phyloP scores from a whole-genome alignment of 192 early-diverging fungal genomes.

The Podila clonocystis region DNA sequence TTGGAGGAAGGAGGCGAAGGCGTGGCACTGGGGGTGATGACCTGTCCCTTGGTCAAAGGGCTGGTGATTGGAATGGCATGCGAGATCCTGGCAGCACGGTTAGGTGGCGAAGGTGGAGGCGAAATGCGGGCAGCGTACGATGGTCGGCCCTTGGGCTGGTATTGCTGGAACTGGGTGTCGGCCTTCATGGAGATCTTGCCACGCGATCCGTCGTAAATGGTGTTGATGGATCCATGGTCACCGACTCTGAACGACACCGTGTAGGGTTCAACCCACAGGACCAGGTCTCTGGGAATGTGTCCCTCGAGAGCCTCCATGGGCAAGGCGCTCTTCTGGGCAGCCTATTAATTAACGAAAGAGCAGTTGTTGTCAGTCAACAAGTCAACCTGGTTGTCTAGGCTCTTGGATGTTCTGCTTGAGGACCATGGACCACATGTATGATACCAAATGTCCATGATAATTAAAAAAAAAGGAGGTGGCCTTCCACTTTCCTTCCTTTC shows the following conservation, averaged over 20 bases:
- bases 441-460: no score
- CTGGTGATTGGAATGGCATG: conserved; percentile 37
- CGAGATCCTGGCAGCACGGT: conserved; percentile 19
- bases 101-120: conserved; percentile 31
- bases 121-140: conserved; percentile 44
- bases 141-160: conserved; percentile 20
- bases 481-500: background rate
- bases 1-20: conserved; percentile 27
- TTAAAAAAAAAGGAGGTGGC: conserved; percentile 1
- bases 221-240: conserved; percentile 74
- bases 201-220: conserved; percentile 67
- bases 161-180: conserved; percentile 11
- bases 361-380: background rate
- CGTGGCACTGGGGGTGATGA: conserved; percentile 35
- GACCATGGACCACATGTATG: no score
- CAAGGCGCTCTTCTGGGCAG: conserved; percentile 60
- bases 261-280: conserved; percentile 80
- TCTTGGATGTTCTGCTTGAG: no score
- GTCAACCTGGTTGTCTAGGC: no score
- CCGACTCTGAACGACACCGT: conserved; percentile 76
- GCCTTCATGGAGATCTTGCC: conserved; percentile 51
- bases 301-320: conserved; percentile 58
- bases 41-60: conserved; percentile 29
- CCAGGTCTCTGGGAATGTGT: conserved; percentile 71
- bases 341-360: conserved; percentile 27